Evolutionary conservation across 2,329 filamentous ascomycete genomes (phyloP).

Genomic region (Microdochium nivale): DNA sequence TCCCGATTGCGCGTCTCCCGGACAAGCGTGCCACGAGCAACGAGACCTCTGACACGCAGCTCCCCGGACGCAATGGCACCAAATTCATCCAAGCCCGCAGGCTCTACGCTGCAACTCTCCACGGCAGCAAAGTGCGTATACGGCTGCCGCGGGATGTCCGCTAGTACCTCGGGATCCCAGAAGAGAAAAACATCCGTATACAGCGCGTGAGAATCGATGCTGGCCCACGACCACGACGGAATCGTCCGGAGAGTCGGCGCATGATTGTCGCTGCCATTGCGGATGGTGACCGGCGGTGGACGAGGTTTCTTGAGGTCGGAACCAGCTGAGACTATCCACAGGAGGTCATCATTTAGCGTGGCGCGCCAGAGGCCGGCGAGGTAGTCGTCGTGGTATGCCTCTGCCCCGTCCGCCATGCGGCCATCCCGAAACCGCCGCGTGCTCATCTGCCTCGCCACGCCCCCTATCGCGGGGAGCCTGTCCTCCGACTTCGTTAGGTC

Average conservation of each 20-base stretch:
- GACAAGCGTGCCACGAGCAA: not conserved
- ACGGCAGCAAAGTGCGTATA: not conserved
- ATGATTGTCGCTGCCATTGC: not conserved
- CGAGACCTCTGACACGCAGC: not conserved
- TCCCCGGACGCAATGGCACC: not conserved
- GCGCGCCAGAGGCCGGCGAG: slow-evolving; percentile 7
- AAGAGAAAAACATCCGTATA: slow-evolving; percentile 4
- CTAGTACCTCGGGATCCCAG: not conserved
- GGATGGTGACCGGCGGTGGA: not conserved
- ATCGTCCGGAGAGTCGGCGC: not conserved
- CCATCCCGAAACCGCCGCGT: not conserved
- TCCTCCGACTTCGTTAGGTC: slow-evolving; percentile 2
- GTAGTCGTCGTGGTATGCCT: not conserved
- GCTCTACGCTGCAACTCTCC: not conserved
- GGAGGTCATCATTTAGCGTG: slow-evolving; percentile 4
- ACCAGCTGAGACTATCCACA: slow-evolving; percentile 1
- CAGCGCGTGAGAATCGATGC: slow-evolving; percentile 1
- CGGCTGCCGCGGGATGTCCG: not conserved
- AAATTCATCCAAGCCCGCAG: slow-evolving; percentile 1
- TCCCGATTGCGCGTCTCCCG: not conserved
- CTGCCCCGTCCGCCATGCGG: not conserved
- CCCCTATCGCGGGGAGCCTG: slow-evolving; percentile 4
- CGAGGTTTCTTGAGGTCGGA: not conserved
- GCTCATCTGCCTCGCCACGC: slow-evolving; percentile 6
- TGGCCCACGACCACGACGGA: slow-evolving; percentile 8